These are phyloP conservation scores for Aureobasidium pullulans DNA, from an alignment of 2,329 filamentous ascomycete genomes.

Conservation along the genomic window DNA sequence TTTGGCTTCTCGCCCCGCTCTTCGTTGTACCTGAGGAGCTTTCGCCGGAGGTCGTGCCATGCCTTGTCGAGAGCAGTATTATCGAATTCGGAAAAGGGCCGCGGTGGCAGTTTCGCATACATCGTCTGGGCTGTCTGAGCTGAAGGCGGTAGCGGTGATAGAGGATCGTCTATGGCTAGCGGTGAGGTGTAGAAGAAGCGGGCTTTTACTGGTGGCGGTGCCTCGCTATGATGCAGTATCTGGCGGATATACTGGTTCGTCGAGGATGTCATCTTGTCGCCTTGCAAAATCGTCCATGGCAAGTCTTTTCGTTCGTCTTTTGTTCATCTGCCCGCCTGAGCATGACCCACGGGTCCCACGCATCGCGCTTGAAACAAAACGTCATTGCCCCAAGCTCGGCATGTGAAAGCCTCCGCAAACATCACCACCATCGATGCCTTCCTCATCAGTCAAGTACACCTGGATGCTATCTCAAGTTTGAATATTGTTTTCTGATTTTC, in stretches of 20 bases:
- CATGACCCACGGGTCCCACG: background rate
- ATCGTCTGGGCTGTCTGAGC: conserved; percentile 18
- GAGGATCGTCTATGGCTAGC: conserved; percentile 32
- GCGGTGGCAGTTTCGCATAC: conserved; percentile 24
- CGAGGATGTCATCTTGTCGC: conserved; percentile 9
- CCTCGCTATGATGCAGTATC: conserved; percentile 32
- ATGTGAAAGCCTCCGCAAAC: conserved; percentile 1
- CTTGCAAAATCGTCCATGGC: background rate
- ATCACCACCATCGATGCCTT: background rate
- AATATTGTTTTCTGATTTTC: background rate
- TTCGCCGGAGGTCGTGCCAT: conserved; percentile 28
- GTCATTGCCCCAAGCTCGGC: conserved; percentile 3
- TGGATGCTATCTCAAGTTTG: too few species aligned
- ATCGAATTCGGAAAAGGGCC: conserved; percentile 32
- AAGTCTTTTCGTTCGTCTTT: background rate
- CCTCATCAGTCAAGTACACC: background rate
- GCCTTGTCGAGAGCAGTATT: conserved; percentile 29
- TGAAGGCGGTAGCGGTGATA: conserved; percentile 31
- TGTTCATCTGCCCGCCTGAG: conserved; percentile 9
- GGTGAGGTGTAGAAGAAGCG: conserved; percentile 32
- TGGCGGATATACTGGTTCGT: conserved; percentile 40
- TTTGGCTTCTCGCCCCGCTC: conserved; percentile 27
- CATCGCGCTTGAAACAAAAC: background rate
- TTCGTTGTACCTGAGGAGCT: conserved; percentile 28
- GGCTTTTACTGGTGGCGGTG: conserved; percentile 28